Evolutionary conservation across 192 early-diverging fungal genomes (phyloP), one percentile per base, ranked within the genome.

Genomic region (Backusella sp.): DNA sequence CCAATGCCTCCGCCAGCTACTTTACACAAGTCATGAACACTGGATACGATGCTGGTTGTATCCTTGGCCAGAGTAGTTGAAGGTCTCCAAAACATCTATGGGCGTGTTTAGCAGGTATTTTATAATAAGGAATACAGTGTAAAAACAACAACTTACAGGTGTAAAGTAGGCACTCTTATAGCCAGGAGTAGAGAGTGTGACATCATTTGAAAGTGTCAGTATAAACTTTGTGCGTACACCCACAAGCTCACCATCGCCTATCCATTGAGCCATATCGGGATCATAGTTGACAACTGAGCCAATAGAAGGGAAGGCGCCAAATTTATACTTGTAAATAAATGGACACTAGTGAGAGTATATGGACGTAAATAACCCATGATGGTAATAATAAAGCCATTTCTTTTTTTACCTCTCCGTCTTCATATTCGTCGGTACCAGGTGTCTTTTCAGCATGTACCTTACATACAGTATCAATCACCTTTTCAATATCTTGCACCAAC

Each of bases 211-310:
- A 36, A 77, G 34, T 6, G 68, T 81, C 5, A 77, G 41, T 8
- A 77, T 66, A n/a, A 81, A n/a, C 28, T 70, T 49, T 37, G 72
- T 70, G 12, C 68, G 76, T 0, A 81, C 76, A 56, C 80, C 80
- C 0, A 81, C 80, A 35, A 70, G 9, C 53, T 77, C 73, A 26
- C 80, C 80, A 68, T 81, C 80, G 2, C 80, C 80, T 39, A 75
- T 76, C 80, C 80, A 81, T 7, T 74, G 73, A 12, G 80, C 34
- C 76, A 77, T 81, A 3, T 75, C 72, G 3, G 76, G 76, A 32
- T 81, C 76, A 72, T 75, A 77, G n/a, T 62, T 77, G 28, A 83
- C 75, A 17, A 83, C 26, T 30, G 79, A 72, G 32, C 78, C 76
- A 37, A 83, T 41, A 21, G 66, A 66, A 9, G 78, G 78, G 46